Evolutionary conservation across 2,329 filamentous ascomycete species (phyloP).

Genomic region (Sporothrix pallida): DNA sequence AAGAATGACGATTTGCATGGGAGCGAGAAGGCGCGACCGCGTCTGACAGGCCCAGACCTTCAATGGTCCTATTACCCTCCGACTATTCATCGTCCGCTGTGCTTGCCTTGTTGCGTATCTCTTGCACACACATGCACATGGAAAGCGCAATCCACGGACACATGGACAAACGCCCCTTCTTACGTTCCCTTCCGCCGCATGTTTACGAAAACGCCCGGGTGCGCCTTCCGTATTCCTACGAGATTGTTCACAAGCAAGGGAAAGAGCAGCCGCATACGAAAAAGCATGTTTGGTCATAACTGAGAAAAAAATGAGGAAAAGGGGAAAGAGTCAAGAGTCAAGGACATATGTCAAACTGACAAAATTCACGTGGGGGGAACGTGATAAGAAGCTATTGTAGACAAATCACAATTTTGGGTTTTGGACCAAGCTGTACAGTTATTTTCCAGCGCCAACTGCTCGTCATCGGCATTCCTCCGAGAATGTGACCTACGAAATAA

Average conservation of each 20-base stretch:
- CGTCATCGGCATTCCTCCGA: slow-evolving; percentile 1
- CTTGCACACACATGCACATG: not conserved
- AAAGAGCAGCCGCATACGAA: not conserved
- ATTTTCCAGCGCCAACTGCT: not conserved
- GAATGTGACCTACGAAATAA: slow-evolving; percentile 1
- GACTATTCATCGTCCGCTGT: slow-evolving; percentile 6
- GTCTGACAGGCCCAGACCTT: not conserved
- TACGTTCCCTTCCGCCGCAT: slow-evolving; percentile 23
- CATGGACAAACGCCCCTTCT: slow-evolving; percentile 25
- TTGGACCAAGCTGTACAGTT: not conserved
- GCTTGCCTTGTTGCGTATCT: not conserved
- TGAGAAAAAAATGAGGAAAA: not conserved
- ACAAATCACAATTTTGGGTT: not conserved
- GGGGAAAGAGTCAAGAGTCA: not conserved
- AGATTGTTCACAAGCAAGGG: slow-evolving; percentile 26
- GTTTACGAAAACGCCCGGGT: slow-evolving; percentile 6
- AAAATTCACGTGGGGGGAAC: slow-evolving; percentile 21
- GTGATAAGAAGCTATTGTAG: not conserved
- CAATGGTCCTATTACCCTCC: not conserved
- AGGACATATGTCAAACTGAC: not conserved
- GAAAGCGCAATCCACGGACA: slow-evolving; percentile 25
- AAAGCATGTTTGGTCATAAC: not conserved
- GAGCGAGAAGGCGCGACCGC: not conserved
- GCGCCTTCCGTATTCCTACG: slow-evolving; percentile 21
- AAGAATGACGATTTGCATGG: slow-evolving; percentile 11